phyloP scores from a whole-genome alignment of 345 rosid genomes.

The Lumnitzera racemosa region DNA sequence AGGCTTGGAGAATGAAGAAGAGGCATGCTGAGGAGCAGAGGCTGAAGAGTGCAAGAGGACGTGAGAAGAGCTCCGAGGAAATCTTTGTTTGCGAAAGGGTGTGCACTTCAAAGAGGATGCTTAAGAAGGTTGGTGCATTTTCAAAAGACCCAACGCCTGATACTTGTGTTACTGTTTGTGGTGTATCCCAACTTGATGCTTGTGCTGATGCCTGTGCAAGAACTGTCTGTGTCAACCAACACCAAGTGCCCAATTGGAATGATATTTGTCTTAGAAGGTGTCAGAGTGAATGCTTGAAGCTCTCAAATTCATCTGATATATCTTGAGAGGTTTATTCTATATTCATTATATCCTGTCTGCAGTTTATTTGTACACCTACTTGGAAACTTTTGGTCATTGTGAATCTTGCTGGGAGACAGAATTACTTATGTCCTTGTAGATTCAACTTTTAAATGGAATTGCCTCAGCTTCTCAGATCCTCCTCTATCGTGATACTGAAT shows the following conservation, averaged over 20 bases:
- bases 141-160: constrained; percentile 73
- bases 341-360: no score
- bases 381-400: no score
- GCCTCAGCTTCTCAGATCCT: no score
- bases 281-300: constrained; percentile 72
- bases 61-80: constrained; percentile 75
- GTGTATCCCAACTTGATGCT: constrained; percentile 84
- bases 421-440: no score
- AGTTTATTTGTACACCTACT: no score
- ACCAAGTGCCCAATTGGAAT: constrained; percentile 88
- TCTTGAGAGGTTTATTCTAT: constrained; percentile 11
- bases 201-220: constrained; percentile 88
- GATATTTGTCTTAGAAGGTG: constrained; percentile 75
- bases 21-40: constrained; percentile 61
- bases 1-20: constrained; percentile 60
- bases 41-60: constrained; percentile 63
- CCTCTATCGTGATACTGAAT: no score
- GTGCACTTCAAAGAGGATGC: constrained; percentile 82
- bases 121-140: constrained; percentile 74
- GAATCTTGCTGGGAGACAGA: no score
- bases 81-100: constrained; percentile 89
- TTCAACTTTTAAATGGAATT: no score
- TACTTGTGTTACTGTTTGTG: constrained; percentile 84
- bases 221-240: constrained; percentile 79
- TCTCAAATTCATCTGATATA: constrained; percentile 29